Evolutionary conservation across 257 asterid species (phyloP), one percentile per base, ranked within the genome.

Genomic region (Primulina tabacum): DNA sequence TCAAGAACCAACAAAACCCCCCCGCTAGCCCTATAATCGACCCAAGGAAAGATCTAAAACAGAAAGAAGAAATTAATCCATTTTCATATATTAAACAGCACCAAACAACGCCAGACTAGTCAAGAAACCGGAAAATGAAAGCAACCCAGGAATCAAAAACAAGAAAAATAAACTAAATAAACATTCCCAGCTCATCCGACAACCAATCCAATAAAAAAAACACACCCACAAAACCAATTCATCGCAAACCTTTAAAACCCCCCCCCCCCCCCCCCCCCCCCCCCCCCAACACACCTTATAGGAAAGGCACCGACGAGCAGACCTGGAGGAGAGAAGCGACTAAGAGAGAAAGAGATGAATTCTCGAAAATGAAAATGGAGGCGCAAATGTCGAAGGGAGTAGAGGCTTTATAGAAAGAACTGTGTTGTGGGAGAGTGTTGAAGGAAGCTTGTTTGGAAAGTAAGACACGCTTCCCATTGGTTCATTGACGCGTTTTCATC

Each of bases 261-360:
- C 9, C 40, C 26, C n/a, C 9, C 40, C 26, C n/a, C 9, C 40
- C 26, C n/a, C 9, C 40, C 26, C n/a, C 9, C 40, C 26, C n/a
- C 9, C n/a, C n/a, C 40, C 26, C n/a, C 9, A 55, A 70, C 87
- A 77, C 26, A 83, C 88, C 88, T 83, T 63, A 73, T 34, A 72
- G 69, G 47, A 78, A 62, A 72, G 21, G 76, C 71, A 70, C 71
- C 70, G 77, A 57, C 72, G 77, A 57, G 35, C 76, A 68, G 56
- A 68, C 68, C 65, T 18, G 33, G 55, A 76, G 60, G 71, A 24
- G 65, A 17, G 9, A 30, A 32, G 34, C 60, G 40, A 66, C 60
- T 52, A 50, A 69, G 53, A 65, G 72, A 74, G 37, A 38, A 68
- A 47, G 2, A 33, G 47, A 70, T 32, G n/a, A 14, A 8, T 18